Conservation (phyloP, 1,139 yeast species). For the Yamadazyma jaroonii region DNA sequence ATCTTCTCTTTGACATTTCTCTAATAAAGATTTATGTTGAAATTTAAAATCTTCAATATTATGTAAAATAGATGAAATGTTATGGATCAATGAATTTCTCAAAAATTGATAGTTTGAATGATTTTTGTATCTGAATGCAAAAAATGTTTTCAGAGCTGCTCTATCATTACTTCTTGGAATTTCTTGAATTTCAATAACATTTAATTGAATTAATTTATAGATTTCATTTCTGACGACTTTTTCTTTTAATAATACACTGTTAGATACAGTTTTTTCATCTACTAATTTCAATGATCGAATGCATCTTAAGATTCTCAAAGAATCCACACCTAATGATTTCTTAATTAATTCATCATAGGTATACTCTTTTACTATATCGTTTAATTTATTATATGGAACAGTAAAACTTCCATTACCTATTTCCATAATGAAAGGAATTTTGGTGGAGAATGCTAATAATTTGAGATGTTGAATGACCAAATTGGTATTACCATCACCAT, state of each 20-base stretch:
- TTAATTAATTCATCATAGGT: conserved; percentile 63
- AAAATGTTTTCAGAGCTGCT: conserved; percentile 86
- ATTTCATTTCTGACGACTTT: conserved; percentile 69
- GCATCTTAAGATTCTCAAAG: conserved; percentile 65
- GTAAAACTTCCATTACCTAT: conserved; percentile 41
- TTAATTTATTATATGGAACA: conserved; percentile 41
- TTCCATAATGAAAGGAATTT: conserved; percentile 46
- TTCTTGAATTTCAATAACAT: conserved; percentile 77
- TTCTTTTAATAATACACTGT: conserved; percentile 72
- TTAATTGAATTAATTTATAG: conserved; percentile 53
- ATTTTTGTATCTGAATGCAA: conserved; percentile 72
- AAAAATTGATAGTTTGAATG: conserved; percentile 55
- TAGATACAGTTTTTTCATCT: conserved; percentile 82
- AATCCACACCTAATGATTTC: conserved; percentile 54
- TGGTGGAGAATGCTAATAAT: conserved; percentile 43
- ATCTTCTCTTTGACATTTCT: conserved; percentile 84
- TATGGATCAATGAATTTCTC: conserved; percentile 28
- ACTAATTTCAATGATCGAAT: conserved; percentile 65
- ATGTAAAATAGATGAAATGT: conserved; percentile 61
- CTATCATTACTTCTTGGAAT: conserved; percentile 90
- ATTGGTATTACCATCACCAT: conserved; percentile 18
- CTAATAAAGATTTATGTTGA: conserved; percentile 65
- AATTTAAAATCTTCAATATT: conserved; percentile 55
- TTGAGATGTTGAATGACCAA: conserved; percentile 49
- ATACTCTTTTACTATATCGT: conserved; percentile 46